Percentiles rank a stretch among this genome's conserved stretches.
Evolutionary conservation across 495 filamentous ascomycete genomes (phyloP).

Genomic region (Penicillium cinerascens): DNA sequence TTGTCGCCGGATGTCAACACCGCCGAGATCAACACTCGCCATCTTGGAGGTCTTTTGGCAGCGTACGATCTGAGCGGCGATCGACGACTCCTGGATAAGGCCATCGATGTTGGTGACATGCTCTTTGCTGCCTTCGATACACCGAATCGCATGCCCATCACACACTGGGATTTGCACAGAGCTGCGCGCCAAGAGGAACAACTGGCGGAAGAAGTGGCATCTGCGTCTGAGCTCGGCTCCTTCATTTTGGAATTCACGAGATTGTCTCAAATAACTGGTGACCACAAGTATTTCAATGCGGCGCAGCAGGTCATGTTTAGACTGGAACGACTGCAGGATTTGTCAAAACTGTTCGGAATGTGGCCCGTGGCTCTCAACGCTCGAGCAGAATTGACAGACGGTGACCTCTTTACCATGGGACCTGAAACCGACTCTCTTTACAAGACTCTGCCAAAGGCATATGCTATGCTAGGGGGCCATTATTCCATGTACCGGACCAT

Average conservation of each 20-base stretch:
- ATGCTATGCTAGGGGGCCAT: conserved; percentile 35
- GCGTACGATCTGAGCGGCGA: conserved; percentile 50
- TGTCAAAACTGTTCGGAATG: conserved; percentile 47
- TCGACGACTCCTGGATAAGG: conserved; percentile 29
- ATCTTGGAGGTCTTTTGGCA: conserved; percentile 48
- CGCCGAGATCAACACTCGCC: conserved; percentile 48
- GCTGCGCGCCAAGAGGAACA: conserved; percentile 23
- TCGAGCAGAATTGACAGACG: conserved; percentile 10
- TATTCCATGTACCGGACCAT: conserved; percentile 39
- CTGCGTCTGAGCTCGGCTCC: conserved; percentile 76
- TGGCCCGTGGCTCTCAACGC: conserved; percentile 32
- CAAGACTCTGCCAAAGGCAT: conserved; percentile 29
- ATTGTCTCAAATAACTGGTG: conserved; percentile 77
- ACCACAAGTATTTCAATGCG: conserved; percentile 84
- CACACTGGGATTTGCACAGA: conserved; percentile 25
- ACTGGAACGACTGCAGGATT: conserved; percentile 63
- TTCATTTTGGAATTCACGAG: conserved; percentile 84
- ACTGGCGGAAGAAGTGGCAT: conserved; percentile 17
- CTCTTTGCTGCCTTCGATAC: conserved; percentile 40
- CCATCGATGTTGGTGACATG: conserved; percentile 35
- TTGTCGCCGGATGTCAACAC: conserved; percentile 36
- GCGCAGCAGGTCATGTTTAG: conserved; percentile 75
- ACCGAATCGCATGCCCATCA: conserved; percentile 37
- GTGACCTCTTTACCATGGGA: conserved; percentile 25
- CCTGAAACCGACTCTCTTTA: conserved; percentile 33